Evolutionary conservation across 1,139 yeast species (phyloP).

Genomic region (Taiozyma onychis): DNA sequence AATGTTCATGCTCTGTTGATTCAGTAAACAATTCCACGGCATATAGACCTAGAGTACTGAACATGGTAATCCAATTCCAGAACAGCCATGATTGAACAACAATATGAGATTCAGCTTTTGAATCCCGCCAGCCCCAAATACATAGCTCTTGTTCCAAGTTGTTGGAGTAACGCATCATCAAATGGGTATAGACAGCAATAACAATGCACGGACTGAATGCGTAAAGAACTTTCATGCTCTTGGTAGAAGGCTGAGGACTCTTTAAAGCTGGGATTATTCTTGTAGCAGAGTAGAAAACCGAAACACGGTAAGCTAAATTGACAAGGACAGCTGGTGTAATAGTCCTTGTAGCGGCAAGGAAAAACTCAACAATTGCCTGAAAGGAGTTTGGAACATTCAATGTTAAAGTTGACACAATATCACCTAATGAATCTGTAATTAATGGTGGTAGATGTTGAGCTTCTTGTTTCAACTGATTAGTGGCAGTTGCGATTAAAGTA

Average conservation of each 20-base stretch:
- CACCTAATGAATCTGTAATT: slow-evolving; percentile 22
- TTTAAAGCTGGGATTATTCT: slow-evolving; percentile 82
- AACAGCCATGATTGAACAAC: slow-evolving; percentile 77
- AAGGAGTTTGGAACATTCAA: slow-evolving; percentile 49
- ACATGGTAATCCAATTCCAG: slow-evolving; percentile 96
- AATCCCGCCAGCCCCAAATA: slow-evolving; percentile 51
- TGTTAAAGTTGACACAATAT: slow-evolving; percentile 19
- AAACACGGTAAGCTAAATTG: slow-evolving; percentile 76
- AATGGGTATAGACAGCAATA: slow-evolving; percentile 90
- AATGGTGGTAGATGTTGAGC: slow-evolving; percentile 18
- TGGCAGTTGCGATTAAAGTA: slow-evolving; percentile 28
- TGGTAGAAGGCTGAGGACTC: slow-evolving; percentile 25
- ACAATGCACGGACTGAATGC: slow-evolving; percentile 91
- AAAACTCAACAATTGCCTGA: slow-evolving; percentile 65
- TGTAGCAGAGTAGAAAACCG: slow-evolving; percentile 90
- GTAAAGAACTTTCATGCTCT: slow-evolving; percentile 53
- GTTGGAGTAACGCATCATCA: slow-evolving; percentile 76
- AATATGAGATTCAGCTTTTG: slow-evolving; percentile 13
- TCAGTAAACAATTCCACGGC: slow-evolving; percentile 61
- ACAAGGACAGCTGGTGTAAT: slow-evolving; percentile 78
- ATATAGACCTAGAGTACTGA: slow-evolving; percentile 71
- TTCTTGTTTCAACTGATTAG: slow-evolving; percentile 25
- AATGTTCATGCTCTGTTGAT: slow-evolving; percentile 31
- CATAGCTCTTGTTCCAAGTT: slow-evolving; percentile 56
- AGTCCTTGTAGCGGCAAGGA: slow-evolving; percentile 63